These are phyloP conservation scores for Globisporangium splendens DNA, from an alignment of 352 stramenopile species.

Conservation along the genomic window DNA sequence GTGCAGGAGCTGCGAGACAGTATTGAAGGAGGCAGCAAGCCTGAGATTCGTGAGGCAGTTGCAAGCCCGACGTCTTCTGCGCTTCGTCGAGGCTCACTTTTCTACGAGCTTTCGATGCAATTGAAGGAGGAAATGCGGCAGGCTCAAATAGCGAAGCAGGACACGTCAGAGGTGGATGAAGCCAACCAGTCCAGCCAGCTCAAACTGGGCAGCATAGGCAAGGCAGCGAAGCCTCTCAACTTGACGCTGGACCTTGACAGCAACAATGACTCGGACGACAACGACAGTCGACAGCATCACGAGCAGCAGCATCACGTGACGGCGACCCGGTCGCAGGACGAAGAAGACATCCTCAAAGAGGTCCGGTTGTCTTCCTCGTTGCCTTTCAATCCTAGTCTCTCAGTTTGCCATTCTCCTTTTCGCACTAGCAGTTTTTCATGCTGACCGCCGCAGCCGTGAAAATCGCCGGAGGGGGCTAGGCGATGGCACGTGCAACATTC, in stretches of 20 bases:
- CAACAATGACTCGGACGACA: constrained; percentile 20
- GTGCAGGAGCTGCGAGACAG: constrained; percentile 27
- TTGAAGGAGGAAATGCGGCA: constrained; percentile 21
- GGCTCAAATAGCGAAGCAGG: constrained; percentile 1
- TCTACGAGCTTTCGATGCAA: constrained; percentile 42
- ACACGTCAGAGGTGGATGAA: not conserved
- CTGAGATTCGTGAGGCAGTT: not conserved
- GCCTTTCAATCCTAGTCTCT: constrained; percentile 23
- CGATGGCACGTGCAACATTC: constrained; percentile 62
- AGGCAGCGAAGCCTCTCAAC: not conserved
- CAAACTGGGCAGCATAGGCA: not conserved
- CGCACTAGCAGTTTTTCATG: constrained; percentile 49
- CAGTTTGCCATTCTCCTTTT: constrained; percentile 33
- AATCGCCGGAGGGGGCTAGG: constrained; percentile 43
- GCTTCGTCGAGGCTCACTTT: constrained; percentile 36
- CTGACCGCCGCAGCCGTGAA: constrained; percentile 55
- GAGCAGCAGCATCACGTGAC: not conserved
- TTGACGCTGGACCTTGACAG: constrained; percentile 9
- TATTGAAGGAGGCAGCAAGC: constrained; percentile 1
- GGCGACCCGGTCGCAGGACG: constrained; percentile 12
- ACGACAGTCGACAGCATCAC: constrained; percentile 1
- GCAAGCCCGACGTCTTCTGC: constrained; percentile 7
- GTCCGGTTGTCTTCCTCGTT: constrained; percentile 22
- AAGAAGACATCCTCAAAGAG: constrained; percentile 47
- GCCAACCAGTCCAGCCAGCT: not conserved